phyloP scores from a whole-genome alignment of 768 basidiomycete genomes.

The Terana coerulea region DNA sequence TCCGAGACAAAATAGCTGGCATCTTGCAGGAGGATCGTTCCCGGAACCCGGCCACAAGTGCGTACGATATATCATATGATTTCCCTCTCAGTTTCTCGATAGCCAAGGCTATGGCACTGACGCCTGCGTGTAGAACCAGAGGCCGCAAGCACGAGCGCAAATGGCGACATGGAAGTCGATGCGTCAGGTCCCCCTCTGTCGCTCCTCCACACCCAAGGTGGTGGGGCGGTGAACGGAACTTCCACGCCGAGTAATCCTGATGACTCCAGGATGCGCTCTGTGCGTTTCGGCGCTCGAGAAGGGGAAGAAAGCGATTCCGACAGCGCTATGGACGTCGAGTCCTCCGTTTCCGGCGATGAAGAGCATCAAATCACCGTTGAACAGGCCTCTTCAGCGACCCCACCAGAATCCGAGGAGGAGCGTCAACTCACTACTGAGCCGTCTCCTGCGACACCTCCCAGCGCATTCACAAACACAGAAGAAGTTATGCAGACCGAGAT shows the following conservation, averaged over 20 bases:
- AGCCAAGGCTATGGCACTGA: background rate
- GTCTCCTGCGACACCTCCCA: background rate
- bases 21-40: conserved; percentile 29
- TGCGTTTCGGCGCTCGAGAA: background rate
- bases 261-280: background rate
- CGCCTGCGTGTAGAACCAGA: background rate
- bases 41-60: background rate
- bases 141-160: background rate
- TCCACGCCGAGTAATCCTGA: background rate
- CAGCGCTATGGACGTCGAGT: conserved; percentile 4
- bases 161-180: too few relatives aligned
- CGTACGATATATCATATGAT: background rate
- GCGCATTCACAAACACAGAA: background rate
- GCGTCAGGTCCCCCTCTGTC: background rate
- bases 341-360: background rate
- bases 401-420: background rate
- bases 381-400: background rate
- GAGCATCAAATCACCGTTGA: background rate
- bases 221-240: background rate
- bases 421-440: background rate
- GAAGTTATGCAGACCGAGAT: too few relatives aligned
- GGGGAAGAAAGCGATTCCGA: conserved; percentile 1
- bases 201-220: background rate
- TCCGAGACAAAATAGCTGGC: conserved; percentile 33
- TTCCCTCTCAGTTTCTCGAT: background rate